Evolutionary conservation across 345 rosid genomes (phyloP), one percentile per base, ranked within the genome.

Genomic region (Theobroma cacao): DNA sequence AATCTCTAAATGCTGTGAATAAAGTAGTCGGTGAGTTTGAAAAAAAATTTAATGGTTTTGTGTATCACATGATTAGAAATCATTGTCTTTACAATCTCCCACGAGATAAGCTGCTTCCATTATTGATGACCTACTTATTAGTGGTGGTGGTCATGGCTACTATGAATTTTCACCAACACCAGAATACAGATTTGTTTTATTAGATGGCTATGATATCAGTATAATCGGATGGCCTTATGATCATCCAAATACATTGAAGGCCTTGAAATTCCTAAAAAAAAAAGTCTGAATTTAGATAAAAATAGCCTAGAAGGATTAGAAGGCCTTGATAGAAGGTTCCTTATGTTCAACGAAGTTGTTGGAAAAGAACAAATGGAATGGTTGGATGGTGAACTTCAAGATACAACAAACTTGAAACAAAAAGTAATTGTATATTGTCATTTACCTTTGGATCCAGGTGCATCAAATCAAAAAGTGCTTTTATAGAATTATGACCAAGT

Each of bases 31-130:
- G 22, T 53, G 97, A 94, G 61, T 90, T 92, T 41, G 84, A 88
- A 45, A n/a, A n/a, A n/a, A 91, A 90, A 41, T 91, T 94, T 75
- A 72, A 84, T 5, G 95, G 97, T n/a, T 88, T 90, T 0, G 87
- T 88, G 26, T 88, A 90, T 88, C 99, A 96, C 77, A 79, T 94
- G 93, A 94, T 96, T 69, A 98, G 98, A 12, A 94, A 96, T 76
- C 99, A 96, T 78, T 94, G 98, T 74, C 93, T 94, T n/a, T 96
- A 96, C 86, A 96, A 96, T 81, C 97, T 96, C 82, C 92, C 93
- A 15, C 93, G 98, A 7, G 85, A 85, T 64, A 79, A 89, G 80
- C 64, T 94, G 65, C 94, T 93, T 67, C 97, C 98, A 0, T 79
- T 96, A 4, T 84, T 96, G 78, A 89, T 89, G 74, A 94, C 69